Conservation (phyloP, 1,284 basidiomycete genomes). For the Ceratobasidium sp. region DNA sequence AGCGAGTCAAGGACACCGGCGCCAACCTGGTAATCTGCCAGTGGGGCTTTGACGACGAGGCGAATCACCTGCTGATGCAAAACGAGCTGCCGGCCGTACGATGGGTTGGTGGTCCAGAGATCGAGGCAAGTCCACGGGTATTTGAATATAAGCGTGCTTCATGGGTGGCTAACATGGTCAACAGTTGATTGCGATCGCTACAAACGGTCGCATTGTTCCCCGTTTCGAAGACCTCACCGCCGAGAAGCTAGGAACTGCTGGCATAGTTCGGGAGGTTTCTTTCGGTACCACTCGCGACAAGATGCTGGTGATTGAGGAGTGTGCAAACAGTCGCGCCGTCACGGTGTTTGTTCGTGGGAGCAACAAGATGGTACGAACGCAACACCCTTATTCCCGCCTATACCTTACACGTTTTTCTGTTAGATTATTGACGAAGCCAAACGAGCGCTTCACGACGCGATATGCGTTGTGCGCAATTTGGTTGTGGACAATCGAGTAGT, state of each 20-base stretch:
- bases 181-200: constrained; percentile 96
- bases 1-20: constrained; percentile 95
- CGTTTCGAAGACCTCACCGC: constrained; percentile 94
- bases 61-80: constrained; percentile 97
- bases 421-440: constrained; percentile 99
- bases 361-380: constrained; percentile 89
- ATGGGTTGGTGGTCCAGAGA: constrained; percentile 99
- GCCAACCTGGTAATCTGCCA: constrained; percentile 99
- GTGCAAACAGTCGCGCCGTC: constrained; percentile 94
- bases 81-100: constrained; percentile 97
- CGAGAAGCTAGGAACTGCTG: constrained; percentile 92
- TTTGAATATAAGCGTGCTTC: constrained; percentile 1
- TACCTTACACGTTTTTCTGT: background rate
- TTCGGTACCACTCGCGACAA: constrained; percentile 98
- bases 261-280: constrained; percentile 89
- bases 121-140: constrained; percentile 69
- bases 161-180: constrained; percentile 28
- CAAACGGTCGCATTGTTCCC: constrained; percentile 97
- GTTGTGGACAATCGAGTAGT: constrained; percentile 96
- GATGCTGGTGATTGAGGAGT: constrained; percentile 99
- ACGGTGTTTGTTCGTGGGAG: constrained; percentile 97
- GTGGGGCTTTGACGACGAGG: constrained; percentile 99
- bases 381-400: constrained; percentile 24
- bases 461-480: constrained; percentile 96
- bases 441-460: constrained; percentile 94